Evolutionary conservation across 345 rosid species (phyloP), one percentile per base, ranked within the genome.

Genomic region (Lumnitzera littorea): DNA sequence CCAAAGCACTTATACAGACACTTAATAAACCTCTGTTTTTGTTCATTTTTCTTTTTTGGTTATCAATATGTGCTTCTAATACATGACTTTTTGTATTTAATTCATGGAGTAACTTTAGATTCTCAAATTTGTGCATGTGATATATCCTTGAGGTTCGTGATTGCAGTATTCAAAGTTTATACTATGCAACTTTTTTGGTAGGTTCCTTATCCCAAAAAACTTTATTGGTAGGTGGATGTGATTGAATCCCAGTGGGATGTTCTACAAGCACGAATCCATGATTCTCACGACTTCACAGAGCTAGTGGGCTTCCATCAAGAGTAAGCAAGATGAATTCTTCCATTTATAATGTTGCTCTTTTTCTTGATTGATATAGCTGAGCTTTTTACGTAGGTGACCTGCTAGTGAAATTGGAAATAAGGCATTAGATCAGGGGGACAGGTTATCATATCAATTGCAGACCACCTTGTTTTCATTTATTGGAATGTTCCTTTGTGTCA

Each of bases 191-290:
- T 15, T 53, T 23, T 53, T 53, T 15, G 27, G 29, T 47, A 46
- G 29, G 11, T 36, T 1, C 11, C 43, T 36, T 4, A 36, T 36
- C 9, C 11, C 5, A 36, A 36, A 7, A 9, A 15, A 55, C 51
- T 53, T 62, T 27, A 64, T 41, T 61, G 61, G 62, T 63, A 86
- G 99, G 97, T 94, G 70, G 96, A 90, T 62, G 99, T 90, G 73
- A 85, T 94, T 73, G 99, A 94, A 84, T 90, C 99, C 70, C 99
- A 94, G 63, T 94, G 99, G 99, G 90, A 94, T 66, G 84, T 90
- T 73, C 69, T 90, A 75, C 96, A 84, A 84, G 77, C 84, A 62
- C 96, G 74, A 54, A 84, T 90, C 69, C 87, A 84, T 65, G 89
- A 82, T 70, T 92, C 97, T 72, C 84, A 72, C 50, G 99, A 94